Conservation (phyloP, 1,284 basidiomycete species). For the Kalmanozyma brasiliensis region DNA sequence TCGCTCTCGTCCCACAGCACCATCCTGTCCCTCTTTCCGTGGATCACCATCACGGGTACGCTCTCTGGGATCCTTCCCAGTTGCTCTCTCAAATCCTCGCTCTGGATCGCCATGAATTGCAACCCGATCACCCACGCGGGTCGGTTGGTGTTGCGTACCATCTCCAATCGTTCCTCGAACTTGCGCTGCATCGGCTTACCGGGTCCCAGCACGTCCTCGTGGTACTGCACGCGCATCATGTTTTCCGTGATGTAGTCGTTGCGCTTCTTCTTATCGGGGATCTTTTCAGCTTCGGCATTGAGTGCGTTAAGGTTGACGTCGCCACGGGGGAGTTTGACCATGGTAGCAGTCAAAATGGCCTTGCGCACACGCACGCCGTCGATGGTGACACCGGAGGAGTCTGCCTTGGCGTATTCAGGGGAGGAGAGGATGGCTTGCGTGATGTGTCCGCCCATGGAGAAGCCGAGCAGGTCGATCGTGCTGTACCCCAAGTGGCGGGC, state of each 20-base stretch:
- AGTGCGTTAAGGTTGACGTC: slow-evolving; percentile 41
- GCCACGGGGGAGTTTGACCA: slow-evolving; percentile 59
- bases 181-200: slow-evolving; percentile 9
- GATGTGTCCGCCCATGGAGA: slow-evolving; percentile 65
- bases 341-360: slow-evolving; percentile 59
- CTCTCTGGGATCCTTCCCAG: slow-evolving; percentile 38
- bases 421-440: slow-evolving; percentile 53
- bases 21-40: slow-evolving; percentile 61
- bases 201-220: slow-evolving; percentile 35
- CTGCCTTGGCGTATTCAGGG: not conserved
- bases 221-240: slow-evolving; percentile 60
- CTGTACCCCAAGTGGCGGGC: slow-evolving; percentile 33
- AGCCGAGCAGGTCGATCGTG: slow-evolving; percentile 57
- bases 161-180: slow-evolving; percentile 26
- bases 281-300: slow-evolving; percentile 22
- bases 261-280: slow-evolving; percentile 27
- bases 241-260: slow-evolving; percentile 38
- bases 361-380: slow-evolving; percentile 42
- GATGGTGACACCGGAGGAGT: not conserved
- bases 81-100: slow-evolving; percentile 25
- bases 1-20: slow-evolving; percentile 56
- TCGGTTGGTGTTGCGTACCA: slow-evolving; percentile 28
- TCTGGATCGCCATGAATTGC: slow-evolving; percentile 56
- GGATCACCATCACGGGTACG: slow-evolving; percentile 50
- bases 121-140: slow-evolving; percentile 44